phyloP scores from a whole-genome alignment of 305 asterid species.

The Plantago rigida region DNA sequence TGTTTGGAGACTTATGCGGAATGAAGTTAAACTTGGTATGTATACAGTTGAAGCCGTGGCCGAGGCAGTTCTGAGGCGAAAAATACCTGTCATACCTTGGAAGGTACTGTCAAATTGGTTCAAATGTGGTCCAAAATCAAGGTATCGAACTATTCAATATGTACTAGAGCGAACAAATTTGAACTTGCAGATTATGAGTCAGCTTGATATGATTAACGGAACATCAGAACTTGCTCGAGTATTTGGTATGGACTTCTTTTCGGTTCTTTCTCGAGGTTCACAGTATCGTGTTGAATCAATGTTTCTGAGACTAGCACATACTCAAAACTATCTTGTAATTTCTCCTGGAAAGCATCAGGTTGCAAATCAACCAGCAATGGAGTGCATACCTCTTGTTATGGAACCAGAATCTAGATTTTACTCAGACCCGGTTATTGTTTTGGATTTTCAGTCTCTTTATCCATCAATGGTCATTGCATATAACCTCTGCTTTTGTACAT shows the following conservation, averaged over 20 bases:
- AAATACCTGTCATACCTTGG: constrained; percentile 66
- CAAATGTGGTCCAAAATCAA: constrained; percentile 77
- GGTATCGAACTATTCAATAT: constrained; percentile 69
- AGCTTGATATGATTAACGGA: constrained; percentile 87
- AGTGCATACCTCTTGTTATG: constrained; percentile 95
- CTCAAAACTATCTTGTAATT: constrained; percentile 88
- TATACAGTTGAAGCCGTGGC: constrained; percentile 85
- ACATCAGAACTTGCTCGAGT: constrained; percentile 99
- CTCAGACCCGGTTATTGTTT: constrained; percentile 84
- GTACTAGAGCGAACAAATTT: constrained; percentile 61
- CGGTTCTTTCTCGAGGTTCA: constrained; percentile 93
- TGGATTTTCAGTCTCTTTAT: constrained; percentile 96
- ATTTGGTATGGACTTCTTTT: constrained; percentile 90
- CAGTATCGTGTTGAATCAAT: constrained; percentile 97
- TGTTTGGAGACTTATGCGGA: constrained; percentile 89
- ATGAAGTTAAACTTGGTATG: constrained; percentile 79
- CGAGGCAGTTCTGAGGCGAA: constrained; percentile 77
- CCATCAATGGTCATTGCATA: constrained; percentile 96
- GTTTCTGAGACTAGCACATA: constrained; percentile 83
- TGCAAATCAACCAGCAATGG: constrained; percentile 96
- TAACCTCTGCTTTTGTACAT: constrained; percentile 88
- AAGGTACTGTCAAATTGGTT: constrained; percentile 76
- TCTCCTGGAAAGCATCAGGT: constrained; percentile 95
- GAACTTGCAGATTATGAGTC: constrained; percentile 74
- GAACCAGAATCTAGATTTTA: constrained; percentile 94